These are phyloP conservation scores for Trametes sanguinea DNA, from an alignment of 768 basidiomycete species.

Conservation along the genomic window DNA sequence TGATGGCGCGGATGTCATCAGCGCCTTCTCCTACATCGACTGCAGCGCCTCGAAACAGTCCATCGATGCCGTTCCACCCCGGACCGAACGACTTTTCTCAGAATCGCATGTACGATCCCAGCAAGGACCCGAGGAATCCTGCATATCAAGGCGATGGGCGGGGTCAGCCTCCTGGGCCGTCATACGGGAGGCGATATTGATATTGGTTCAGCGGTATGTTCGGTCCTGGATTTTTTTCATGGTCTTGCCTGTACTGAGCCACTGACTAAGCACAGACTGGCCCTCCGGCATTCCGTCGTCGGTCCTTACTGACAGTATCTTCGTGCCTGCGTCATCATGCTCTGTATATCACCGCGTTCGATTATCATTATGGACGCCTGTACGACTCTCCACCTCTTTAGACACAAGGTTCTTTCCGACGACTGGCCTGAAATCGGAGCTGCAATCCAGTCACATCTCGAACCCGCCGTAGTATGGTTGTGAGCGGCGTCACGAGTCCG, in stretches of 20 bases:
- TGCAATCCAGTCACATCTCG: slow-evolving; percentile 23
- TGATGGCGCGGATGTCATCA: slow-evolving; percentile 14
- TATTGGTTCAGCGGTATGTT: not conserved
- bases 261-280: too few species aligned
- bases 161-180: not conserved
- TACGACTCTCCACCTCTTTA: not conserved
- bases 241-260: too few species aligned
- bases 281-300: too few species aligned
- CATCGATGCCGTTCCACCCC: not conserved
- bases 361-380: too few species aligned
- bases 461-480: slow-evolving; percentile 21
- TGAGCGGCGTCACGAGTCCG: slow-evolving; percentile 21
- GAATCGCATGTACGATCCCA: slow-evolving; percentile 3
- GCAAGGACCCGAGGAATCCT: not conserved
- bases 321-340: too few species aligned
- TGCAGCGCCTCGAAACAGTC: not conserved
- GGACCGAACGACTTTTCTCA: not conserved
- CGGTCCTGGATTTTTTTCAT: not conserved
- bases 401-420: slow-evolving; percentile 10
- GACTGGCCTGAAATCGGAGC: slow-evolving; percentile 16
- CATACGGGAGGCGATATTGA: not conserved
- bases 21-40: not conserved
- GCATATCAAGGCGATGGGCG: not conserved
- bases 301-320: too few species aligned
- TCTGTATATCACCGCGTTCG: too few species aligned